Base-by-base conservation (phyloP, 108 stramenopile genomes). In the Epithemia pelagica region DNA sequence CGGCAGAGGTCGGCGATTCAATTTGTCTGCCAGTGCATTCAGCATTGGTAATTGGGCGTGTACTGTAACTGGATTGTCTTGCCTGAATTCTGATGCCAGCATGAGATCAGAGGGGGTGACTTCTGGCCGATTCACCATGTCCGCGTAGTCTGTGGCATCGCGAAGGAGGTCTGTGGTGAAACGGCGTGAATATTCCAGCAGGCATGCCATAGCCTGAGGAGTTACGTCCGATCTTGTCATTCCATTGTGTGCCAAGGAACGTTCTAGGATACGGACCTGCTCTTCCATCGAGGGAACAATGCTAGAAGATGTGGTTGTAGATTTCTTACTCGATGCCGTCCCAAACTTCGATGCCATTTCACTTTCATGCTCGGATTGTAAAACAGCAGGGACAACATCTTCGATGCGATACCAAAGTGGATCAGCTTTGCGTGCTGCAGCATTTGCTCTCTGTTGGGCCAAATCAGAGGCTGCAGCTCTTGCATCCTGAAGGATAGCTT, bases 71-170 rank as follows among this genome's bases (percentile, higher is more conserved):
- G 72, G 73, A 64, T 72, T 56, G 56, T 89, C 87, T 0, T 78
- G 70, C 10, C 83, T 68, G 60, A 88, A 61, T 61, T 87, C 79
- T 7, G 64, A 70, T 24, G 91, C 88, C 27, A 93, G 37, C 22
- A 61, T 24, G 3, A 83, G 19, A 58, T 78, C 79, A 5, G 28
- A 20, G 2, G 18, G 46, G 2, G 74, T 54, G 69, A 78, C 68
- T 52, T 86, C 85, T 10, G 68, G 37, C 15, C 88, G 78, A 54
- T 70, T 61, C 21, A 82, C 84, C 33, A 73, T 70, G 28, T 74
- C 61, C 0, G 91, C 91, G 60, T 82, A 90, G 63, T 93, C 91
- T 68, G 84, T 86, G 0, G 91, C 86, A 74, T 93, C 87, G 0
- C 79, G 75, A 27, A 90, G 25, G 31, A 93, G 60, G 58, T 90